These are phyloP conservation scores for Pichia norvegensis DNA, from an alignment of 1,139 yeast species.

Conservation along the genomic window DNA sequence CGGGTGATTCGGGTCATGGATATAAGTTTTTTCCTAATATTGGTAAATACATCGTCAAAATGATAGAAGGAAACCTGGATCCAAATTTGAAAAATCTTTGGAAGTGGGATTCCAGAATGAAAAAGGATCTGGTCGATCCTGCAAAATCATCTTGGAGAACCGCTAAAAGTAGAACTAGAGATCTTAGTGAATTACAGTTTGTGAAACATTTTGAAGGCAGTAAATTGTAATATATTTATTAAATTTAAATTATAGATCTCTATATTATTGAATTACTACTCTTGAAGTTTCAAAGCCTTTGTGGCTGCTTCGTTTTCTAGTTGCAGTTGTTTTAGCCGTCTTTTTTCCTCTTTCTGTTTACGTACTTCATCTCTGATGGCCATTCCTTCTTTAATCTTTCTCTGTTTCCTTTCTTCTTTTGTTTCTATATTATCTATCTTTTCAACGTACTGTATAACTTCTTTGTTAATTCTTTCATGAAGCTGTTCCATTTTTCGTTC, in stretches of 20 bases:
- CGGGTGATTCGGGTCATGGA: slow-evolving; percentile 38
- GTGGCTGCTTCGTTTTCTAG: slow-evolving; percentile 1
- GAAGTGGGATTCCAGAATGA: slow-evolving; percentile 29
- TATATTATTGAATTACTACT: not conserved
- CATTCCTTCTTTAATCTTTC: slow-evolving; percentile 58
- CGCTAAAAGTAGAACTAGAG: slow-evolving; percentile 21
- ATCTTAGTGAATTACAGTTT: slow-evolving; percentile 27
- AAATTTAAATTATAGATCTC: too few relatives aligned
- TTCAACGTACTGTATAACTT: slow-evolving; percentile 20
- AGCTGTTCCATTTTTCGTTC: slow-evolving; percentile 45
- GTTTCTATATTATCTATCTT: slow-evolving; percentile 31
- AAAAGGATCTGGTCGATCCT: slow-evolving; percentile 23
- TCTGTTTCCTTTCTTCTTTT: slow-evolving; percentile 49
- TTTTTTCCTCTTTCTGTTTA: slow-evolving; percentile 16
- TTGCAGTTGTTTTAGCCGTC: slow-evolving; percentile 11
- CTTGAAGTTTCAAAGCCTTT: not conserved
- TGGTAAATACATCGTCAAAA: slow-evolving; percentile 32
- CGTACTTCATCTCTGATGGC: slow-evolving; percentile 30
- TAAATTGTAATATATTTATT: slow-evolving; percentile 4
- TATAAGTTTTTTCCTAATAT: slow-evolving; percentile 38
- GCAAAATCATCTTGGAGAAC: slow-evolving; percentile 31
- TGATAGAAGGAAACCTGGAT: slow-evolving; percentile 26
- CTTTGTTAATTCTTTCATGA: slow-evolving; percentile 34
- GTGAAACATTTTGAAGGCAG: slow-evolving; percentile 2
- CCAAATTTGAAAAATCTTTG: slow-evolving; percentile 24